These are phyloP conservation scores for Claviceps digitariae DNA, from an alignment of 2,329 filamentous ascomycete genomes.

Conservation along the genomic window DNA sequence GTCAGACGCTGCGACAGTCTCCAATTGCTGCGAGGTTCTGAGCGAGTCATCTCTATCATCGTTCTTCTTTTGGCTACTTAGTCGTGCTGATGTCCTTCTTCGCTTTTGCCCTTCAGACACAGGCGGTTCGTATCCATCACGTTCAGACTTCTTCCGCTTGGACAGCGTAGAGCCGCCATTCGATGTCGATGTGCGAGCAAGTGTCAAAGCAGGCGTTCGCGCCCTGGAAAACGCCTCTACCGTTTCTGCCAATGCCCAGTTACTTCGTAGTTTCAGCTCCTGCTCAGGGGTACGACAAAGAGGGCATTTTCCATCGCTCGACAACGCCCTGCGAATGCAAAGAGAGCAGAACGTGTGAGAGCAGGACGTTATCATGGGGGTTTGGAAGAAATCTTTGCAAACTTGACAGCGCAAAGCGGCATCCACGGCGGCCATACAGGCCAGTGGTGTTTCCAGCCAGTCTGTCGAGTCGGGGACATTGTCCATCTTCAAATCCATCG, in stretches of 20 bases:
- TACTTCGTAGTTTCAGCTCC: conserved; percentile 70
- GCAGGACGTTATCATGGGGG: conserved; percentile 90
- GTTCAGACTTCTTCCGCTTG: conserved; percentile 43
- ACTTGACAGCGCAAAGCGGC: conserved; percentile 84
- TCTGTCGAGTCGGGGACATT: conserved; percentile 66
- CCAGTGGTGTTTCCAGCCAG: conserved; percentile 61
- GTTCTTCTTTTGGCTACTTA: conserved; percentile 29
- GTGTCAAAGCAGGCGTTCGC: conserved; percentile 45
- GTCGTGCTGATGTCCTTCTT: conserved; percentile 36
- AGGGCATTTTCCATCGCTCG: conserved; percentile 75
- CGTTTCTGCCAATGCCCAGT: conserved; percentile 73
- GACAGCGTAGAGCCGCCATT: conserved; percentile 11
- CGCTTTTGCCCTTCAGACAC: conserved; percentile 29
- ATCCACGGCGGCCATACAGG: conserved; percentile 58
- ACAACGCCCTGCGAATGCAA: conserved; percentile 79
- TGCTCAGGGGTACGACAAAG: conserved; percentile 69
- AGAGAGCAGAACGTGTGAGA: conserved; percentile 93
- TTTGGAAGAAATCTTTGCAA: conserved; percentile 94
- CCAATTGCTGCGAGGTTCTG: background rate
- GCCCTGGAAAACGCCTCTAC: conserved; percentile 63
- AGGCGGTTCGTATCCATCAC: conserved; percentile 15
- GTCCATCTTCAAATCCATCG: conserved; percentile 9
- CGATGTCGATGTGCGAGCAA: conserved; percentile 36
- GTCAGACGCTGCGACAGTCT: background rate
- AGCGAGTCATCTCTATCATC: conserved; percentile 11